Evolutionary conservation across 257 asterid species (phyloP).

Genomic region (Euphrasia confusa): DNA sequence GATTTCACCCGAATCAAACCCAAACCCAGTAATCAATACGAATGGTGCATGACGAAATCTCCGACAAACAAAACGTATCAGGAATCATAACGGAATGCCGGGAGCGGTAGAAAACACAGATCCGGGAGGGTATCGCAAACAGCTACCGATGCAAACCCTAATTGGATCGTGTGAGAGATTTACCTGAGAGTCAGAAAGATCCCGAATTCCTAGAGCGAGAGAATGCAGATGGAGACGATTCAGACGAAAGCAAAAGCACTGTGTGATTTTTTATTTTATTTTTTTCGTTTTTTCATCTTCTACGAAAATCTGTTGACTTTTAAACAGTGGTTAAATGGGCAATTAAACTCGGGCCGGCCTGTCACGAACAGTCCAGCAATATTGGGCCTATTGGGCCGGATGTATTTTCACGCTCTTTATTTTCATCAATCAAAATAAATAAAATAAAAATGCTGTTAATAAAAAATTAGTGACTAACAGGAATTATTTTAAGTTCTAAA

Average conservation of each 20-base stretch:
- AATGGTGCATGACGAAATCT: background rate
- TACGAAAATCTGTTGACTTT: too few species aligned
- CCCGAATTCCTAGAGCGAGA: background rate
- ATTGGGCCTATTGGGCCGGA: too few species aligned
- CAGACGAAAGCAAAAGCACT: background rate
- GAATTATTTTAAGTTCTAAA: too few species aligned
- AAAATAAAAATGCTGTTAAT: too few species aligned
- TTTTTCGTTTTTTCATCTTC: too few species aligned
- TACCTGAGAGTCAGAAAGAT: conserved; percentile 9
- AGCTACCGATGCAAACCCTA: background rate
- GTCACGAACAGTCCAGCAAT: too few species aligned
- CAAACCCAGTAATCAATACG: background rate
- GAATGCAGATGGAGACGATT: conserved; percentile 12
- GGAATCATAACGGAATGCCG: background rate
- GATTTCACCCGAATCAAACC: background rate
- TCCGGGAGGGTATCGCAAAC: background rate
- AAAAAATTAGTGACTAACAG: too few species aligned
- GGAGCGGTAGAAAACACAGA: conserved; percentile 5
- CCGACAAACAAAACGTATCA: background rate
- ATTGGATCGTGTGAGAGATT: background rate
- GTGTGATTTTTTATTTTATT: too few species aligned
- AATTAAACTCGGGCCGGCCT: too few species aligned
- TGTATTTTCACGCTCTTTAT: too few species aligned
- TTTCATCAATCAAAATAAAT: too few species aligned
- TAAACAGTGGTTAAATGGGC: too few species aligned